These are phyloP conservation scores for Penicillium coffeae DNA, from an alignment of 495 filamentous ascomycete genomes.

Conservation along the genomic window DNA sequence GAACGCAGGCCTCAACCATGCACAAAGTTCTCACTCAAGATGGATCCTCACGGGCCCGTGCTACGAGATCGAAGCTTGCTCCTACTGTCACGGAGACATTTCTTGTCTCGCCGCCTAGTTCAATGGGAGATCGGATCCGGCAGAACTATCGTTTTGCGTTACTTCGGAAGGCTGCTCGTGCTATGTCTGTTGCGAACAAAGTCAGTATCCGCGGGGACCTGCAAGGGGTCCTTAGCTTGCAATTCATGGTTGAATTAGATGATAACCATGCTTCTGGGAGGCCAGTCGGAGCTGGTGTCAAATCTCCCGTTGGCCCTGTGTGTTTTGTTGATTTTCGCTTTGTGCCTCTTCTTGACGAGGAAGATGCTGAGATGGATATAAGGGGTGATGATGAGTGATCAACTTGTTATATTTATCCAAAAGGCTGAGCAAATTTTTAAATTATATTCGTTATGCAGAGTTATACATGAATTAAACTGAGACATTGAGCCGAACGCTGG, in stretches of 20 bases:
- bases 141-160: conserved; percentile 73
- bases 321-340: conserved; percentile 79
- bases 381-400: conserved; percentile 8
- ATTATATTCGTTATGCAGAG: too few relatives aligned
- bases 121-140: conserved; percentile 35
- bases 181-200: conserved; percentile 88
- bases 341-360: conserved; percentile 63
- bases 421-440: too few relatives aligned
- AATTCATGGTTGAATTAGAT: conserved; percentile 89
- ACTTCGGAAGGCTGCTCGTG: conserved; percentile 75
- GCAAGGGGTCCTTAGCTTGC: conserved; percentile 86
- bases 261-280: conserved; percentile 25
- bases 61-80: conserved; percentile 45
- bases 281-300: conserved; percentile 20
- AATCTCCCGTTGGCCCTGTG: conserved; percentile 29
- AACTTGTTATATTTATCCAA: neutral
- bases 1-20: conserved; percentile 13
- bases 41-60: conserved; percentile 34
- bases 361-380: conserved; percentile 48
- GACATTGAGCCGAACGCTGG: too few relatives aligned
- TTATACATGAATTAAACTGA: too few relatives aligned
- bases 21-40: conserved; percentile 31
- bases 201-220: conserved; percentile 85
- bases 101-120: conserved; percentile 41
- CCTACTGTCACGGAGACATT: conserved; percentile 50